These are phyloP conservation scores for Ceratocystis destructans DNA, from an alignment of 2,329 filamentous ascomycete genomes.

Conservation along the genomic window DNA sequence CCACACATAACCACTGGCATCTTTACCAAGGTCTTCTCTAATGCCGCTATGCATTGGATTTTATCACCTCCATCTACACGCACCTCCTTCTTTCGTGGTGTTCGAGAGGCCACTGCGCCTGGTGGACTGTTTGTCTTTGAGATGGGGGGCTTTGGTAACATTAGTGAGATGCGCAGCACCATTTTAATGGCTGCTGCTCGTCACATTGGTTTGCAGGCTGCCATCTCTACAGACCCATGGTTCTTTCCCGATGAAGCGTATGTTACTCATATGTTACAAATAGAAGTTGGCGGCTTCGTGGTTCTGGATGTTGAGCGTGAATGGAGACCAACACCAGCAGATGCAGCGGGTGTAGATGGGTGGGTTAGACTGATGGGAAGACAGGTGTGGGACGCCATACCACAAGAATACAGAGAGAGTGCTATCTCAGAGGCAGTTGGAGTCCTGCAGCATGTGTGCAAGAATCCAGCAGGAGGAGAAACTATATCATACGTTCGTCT, in stretches of 20 bases:
- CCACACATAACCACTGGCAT: conserved; percentile 19
- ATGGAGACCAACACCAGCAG: conserved; percentile 49
- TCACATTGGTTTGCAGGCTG: conserved; percentile 37
- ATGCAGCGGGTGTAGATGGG: conserved; percentile 46
- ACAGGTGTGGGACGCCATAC: conserved; percentile 41
- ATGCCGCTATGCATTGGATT: conserved; percentile 56
- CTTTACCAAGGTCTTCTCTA: conserved; percentile 49
- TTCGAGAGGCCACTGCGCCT: conserved; percentile 38
- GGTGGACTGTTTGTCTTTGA: conserved; percentile 52
- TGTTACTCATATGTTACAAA: conserved; percentile 34
- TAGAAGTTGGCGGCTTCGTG: conserved; percentile 34
- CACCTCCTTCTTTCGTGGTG: conserved; percentile 38
- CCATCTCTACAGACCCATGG: conserved; percentile 46
- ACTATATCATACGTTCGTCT: conserved; percentile 42
- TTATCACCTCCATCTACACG: conserved; percentile 35
- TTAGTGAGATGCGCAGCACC: conserved; percentile 47
- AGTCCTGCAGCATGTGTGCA: conserved; percentile 40
- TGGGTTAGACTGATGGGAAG: conserved; percentile 54
- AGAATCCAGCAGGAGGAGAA: conserved; percentile 35
- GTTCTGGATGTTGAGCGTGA: conserved; percentile 45
- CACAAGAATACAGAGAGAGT: conserved; percentile 35
- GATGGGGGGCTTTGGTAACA: conserved; percentile 58
- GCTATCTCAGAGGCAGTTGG: conserved; percentile 41
- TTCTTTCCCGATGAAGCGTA: conserved; percentile 56
- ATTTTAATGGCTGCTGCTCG: conserved; percentile 40